Conservation (phyloP, 176 grass and related monocot species). For the Neostapfia colusana region DNA sequence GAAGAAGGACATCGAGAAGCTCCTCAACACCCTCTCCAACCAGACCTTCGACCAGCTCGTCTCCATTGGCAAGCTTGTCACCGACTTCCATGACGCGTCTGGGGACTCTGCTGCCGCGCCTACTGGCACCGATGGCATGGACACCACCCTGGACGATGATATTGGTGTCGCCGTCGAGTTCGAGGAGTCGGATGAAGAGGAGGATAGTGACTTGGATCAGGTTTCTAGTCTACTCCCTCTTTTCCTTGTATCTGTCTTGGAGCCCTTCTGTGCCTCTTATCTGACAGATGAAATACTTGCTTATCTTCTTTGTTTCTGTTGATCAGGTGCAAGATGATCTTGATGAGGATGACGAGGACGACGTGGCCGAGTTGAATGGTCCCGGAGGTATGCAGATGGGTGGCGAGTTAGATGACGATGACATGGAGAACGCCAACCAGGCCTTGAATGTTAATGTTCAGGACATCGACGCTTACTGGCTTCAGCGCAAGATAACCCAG, state of each 20-base stretch:
- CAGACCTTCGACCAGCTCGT: slow-evolving; percentile 83
- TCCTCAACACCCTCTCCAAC: slow-evolving; percentile 70
- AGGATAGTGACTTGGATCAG: slow-evolving; percentile 92
- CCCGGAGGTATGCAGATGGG: slow-evolving; percentile 87
- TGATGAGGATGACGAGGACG: slow-evolving; percentile 78
- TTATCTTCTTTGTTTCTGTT: neutral
- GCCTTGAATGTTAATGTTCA: slow-evolving; percentile 77
- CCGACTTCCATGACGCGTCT: slow-evolving; percentile 64
- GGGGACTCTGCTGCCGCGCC: slow-evolving; percentile 29
- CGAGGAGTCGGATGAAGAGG: slow-evolving; percentile 82
- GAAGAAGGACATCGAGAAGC: slow-evolving; percentile 94
- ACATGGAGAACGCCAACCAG: slow-evolving; percentile 64
- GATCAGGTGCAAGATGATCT: slow-evolving; percentile 89
- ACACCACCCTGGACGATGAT: slow-evolving; percentile 65
- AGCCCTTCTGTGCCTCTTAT: neutral
- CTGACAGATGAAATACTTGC: neutral
- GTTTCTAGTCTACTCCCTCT: slow-evolving; percentile 21
- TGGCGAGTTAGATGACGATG: slow-evolving; percentile 67
- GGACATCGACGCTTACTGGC: slow-evolving; percentile 99
- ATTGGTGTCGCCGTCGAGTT: slow-evolving; percentile 92
- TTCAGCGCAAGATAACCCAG: slow-evolving; percentile 90
- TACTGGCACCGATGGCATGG: slow-evolving; percentile 42
- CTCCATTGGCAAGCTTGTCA: slow-evolving; percentile 78
- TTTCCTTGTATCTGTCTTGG: neutral
- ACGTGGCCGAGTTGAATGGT: slow-evolving; percentile 47